phyloP scores from a whole-genome alignment of 1,139 yeast genomes.

The Blastobotrys malaysiensis region DNA sequence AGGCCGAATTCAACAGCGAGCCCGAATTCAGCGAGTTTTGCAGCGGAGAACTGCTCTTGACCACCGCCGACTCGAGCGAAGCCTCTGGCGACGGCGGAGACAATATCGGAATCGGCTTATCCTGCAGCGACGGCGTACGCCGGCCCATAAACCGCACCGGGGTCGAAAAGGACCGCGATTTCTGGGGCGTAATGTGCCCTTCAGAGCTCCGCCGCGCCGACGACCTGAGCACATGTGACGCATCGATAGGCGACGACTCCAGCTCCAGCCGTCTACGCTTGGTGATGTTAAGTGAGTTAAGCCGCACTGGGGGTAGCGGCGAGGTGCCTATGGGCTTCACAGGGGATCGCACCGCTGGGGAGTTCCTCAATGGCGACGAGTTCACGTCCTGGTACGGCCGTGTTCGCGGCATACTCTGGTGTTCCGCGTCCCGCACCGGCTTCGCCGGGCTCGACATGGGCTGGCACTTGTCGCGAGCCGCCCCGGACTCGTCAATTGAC shows the following conservation, averaged over 20 bases:
- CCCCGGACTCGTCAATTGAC: background rate
- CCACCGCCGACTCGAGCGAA: background rate
- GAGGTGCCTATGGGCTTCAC: conserved; percentile 19
- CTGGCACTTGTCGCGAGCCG: background rate
- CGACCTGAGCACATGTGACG: background rate
- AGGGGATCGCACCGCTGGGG: conserved; percentile 20
- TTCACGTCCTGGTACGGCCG: background rate
- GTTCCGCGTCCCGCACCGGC: background rate
- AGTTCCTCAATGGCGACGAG: conserved; percentile 6
- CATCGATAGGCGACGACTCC: conserved; percentile 12
- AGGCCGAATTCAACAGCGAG: background rate
- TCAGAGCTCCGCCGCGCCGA: background rate
- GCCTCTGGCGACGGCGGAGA: conserved; percentile 24
- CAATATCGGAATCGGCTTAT: conserved; percentile 29
- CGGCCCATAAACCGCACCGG: conserved; percentile 15
- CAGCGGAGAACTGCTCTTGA: background rate
- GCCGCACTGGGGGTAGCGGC: conserved; percentile 22
- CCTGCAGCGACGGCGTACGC: conserved; percentile 29
- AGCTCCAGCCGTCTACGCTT: conserved; percentile 27
- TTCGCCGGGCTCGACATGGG: background rate
- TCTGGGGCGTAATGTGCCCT: conserved; percentile 23
- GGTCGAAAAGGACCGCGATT: conserved; percentile 25
- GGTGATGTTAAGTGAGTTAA: conserved; percentile 22
- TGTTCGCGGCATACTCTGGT: background rate
- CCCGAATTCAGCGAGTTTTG: background rate